Evolutionary conservation across 208 protist species (phyloP).

Genomic region (Strigomonas galati): DNA sequence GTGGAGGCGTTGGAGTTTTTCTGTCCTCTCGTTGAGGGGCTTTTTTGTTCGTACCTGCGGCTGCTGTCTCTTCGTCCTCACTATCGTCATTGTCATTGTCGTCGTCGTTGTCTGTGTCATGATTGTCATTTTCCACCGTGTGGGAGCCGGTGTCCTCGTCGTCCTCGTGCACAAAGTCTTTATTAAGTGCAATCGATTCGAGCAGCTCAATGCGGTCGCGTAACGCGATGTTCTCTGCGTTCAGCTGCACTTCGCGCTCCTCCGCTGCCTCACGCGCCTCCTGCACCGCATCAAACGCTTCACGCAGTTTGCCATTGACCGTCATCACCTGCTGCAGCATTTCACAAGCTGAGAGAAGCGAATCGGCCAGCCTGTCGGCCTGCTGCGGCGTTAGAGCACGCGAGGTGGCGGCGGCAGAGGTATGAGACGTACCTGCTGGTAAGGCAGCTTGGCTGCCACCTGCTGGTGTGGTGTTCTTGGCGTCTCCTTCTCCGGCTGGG

Average conservation of each 20-base stretch:
- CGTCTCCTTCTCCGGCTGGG: too few species aligned
- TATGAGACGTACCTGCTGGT: too few species aligned
- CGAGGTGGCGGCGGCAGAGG: not conserved
- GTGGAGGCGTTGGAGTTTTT: too few species aligned
- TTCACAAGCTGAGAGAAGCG: conserved; percentile 65
- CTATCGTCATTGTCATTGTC: conserved; percentile 5
- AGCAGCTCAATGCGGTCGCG: conserved; percentile 83
- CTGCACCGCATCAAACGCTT: conserved; percentile 61
- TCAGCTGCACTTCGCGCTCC: conserved; percentile 66
- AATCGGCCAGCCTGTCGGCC: conserved; percentile 61
- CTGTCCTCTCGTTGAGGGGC: too few species aligned
- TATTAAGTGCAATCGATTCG: conserved; percentile 77
- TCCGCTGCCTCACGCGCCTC: conserved; percentile 37
- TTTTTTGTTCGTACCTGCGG: not conserved
- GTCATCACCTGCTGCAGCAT: conserved; percentile 73
- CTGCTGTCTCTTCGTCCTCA: conserved; percentile 5
- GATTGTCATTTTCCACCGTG: not conserved
- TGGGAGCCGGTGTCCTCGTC: conserved; percentile 4
- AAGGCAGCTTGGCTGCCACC: too few species aligned
- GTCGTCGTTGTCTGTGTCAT: conserved; percentile 13
- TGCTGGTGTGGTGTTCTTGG: too few species aligned
- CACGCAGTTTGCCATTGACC: conserved; percentile 75
- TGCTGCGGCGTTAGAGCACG: conserved; percentile 5
- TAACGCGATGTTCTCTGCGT: conserved; percentile 81
- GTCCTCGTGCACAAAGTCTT: conserved; percentile 23